Evolutionary conservation across 306 rosid genomes (phyloP), one percentile per base, ranked within the genome.

Genomic region (Casuarina cunninghamiana): DNA sequence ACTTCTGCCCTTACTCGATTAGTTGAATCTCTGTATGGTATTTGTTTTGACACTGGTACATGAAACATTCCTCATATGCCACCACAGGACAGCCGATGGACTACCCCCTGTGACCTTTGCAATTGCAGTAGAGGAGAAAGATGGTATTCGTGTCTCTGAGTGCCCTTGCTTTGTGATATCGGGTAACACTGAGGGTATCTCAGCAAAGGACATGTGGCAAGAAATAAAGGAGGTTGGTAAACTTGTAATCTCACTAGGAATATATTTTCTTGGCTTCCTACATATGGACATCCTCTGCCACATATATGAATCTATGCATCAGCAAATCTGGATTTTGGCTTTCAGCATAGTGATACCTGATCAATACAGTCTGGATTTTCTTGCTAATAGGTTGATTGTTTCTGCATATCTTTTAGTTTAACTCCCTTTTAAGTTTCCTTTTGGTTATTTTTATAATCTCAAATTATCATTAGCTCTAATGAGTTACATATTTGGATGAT

Each of bases 181-280:
- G 42, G 97, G 98, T 70, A 72, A 84, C 82, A 82, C 90, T 75
- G 46, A 83, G 54, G 93, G 95, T 72, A 79, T 94, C 73, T 83
- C 93, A 0, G 98, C 97, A 63, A 81, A 92, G 77, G 95, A 90
- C 63, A 89, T 94, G 95, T 94, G 98, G 98, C 77, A 79, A 77
- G 95, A 90, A 86, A 85, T 94, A 53, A 94, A 94, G 84, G 84
- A 89, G 95, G 98, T 94, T 35, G 72, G 72, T 78, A 73, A 42
- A 45, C 63, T 73, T 62, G 12, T 67, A 7, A 65, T 63, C 19
- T 70, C 19, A 19, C 69, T 45, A 17, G 50, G 65, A 78, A 69
- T 35, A 66, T 72, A 54, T 60, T 43, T 77, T 15, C 75, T 71
- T 8, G 8, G 10, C 66, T 54, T 77, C 71, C 54, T 78, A 44